Base-by-base conservation (phyloP, 2,329 filamentous ascomycete genomes). In the Neonectria neomacrospora region DNA sequence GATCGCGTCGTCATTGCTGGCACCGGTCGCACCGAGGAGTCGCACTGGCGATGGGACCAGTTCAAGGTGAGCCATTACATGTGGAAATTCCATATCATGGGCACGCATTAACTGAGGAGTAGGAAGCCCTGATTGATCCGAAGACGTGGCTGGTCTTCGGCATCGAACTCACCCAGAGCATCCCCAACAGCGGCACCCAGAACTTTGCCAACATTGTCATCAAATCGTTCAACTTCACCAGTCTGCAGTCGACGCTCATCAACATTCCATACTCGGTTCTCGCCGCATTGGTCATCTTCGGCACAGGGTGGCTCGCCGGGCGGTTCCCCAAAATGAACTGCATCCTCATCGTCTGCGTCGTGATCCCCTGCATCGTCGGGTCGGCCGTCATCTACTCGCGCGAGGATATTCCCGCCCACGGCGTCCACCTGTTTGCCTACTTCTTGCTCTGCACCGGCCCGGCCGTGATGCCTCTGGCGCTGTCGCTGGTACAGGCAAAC, bases 171-270 rank as follows among this genome's bases (percentile, higher is more conserved):
- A 73, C 84, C 3, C 84, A 87, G 73, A 56, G 53, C 10, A 88
- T 90, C 23, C 86, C 88, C 44, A 90, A 89, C 64, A 86, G 87
- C 39, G 87, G 88, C 34, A 87, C 85, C 0, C 83, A 86, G 66
- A 86, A 82, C 68, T 88, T 89, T 54, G 83, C 83, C 47, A 88
- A 87, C 69, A 80, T 88, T 39, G 83, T 88, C 58, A 80, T 87
- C 70, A 80, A 77, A 51, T 85, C 83, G 3, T 87, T 88, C 50
- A 83, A 84, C 8, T 88, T 87, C 73, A 83, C 83, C 0, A 80
- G 80, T 41, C 75, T 88, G 32, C 79, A 88, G 70, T 83, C 84
- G 1, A 81, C 84, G 18, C 80, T 88, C 22, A 81, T 89, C 72
- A 86, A 86, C 67, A 86, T 88, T 56, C 86, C 86, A 2, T 86